phyloP scores from a whole-genome alignment of 1,284 basidiomycete species.

The Coniophora puteana region DNA sequence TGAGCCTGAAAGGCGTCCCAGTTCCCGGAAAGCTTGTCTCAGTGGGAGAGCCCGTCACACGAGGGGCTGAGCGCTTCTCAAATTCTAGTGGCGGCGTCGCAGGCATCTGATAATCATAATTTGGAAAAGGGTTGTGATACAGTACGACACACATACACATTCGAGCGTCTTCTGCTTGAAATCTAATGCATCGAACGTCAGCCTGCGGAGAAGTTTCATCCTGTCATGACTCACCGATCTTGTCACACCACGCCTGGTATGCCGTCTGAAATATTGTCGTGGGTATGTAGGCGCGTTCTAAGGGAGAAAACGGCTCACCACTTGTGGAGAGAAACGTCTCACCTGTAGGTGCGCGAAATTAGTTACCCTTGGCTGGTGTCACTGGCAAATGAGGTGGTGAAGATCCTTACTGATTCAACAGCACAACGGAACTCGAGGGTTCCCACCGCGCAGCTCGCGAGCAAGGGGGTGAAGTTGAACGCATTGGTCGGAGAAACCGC shows the following conservation, averaged over 20 bases:
- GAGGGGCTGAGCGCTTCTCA: constrained; percentile 16
- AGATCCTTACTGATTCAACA: constrained; percentile 66
- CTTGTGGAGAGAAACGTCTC: constrained; percentile 51
- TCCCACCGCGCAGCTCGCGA: constrained; percentile 77
- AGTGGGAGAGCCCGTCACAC: constrained; percentile 9
- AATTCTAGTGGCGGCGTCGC: constrained; percentile 44
- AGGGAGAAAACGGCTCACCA: constrained; percentile 33
- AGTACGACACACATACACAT: constrained; percentile 42
- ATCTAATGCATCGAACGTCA: constrained; percentile 39
- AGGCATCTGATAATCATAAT: constrained; percentile 40
- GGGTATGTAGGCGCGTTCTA: background rate
- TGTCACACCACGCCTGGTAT: constrained; percentile 73
- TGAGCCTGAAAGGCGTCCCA: constrained; percentile 40
- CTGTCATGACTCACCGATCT: constrained; percentile 44
- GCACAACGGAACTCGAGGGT: constrained; percentile 81
- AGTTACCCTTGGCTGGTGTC: background rate
- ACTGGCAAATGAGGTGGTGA: constrained; percentile 1
- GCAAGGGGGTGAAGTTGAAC: constrained; percentile 82
- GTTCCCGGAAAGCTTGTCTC: constrained; percentile 10
- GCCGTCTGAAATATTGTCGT: constrained; percentile 36
- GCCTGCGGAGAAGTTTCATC: constrained; percentile 3
- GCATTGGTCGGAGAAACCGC: constrained; percentile 73
- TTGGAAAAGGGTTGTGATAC: constrained; percentile 1
- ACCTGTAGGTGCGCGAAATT: constrained; percentile 32
- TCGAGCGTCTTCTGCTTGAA: constrained; percentile 57